Conservation (phyloP, 306 rosid genomes). For the Mimosa pudica region DNA sequence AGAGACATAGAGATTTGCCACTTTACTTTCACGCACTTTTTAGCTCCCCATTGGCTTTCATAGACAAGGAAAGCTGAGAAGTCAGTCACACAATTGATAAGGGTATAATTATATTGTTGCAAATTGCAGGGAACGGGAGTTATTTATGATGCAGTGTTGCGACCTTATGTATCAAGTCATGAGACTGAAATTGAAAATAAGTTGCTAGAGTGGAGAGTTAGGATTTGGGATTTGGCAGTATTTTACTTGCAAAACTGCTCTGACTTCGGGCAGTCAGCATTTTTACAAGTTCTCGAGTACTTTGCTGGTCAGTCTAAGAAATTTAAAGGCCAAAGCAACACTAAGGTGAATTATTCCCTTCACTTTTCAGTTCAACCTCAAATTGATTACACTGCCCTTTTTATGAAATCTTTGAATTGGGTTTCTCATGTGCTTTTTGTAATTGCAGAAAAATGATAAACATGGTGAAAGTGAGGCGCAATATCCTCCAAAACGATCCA, state of each 20-base stretch:
- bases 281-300: constrained; percentile 58
- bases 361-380: background rate
- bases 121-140: constrained; percentile 64
- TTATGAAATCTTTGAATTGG: background rate
- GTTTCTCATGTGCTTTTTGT: constrained; percentile 15
- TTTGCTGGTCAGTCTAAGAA: constrained; percentile 59
- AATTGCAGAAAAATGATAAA: constrained; percentile 49
- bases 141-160: constrained; percentile 63
- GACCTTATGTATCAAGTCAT: constrained; percentile 67
- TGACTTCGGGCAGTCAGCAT: constrained; percentile 63
- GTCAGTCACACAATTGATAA: background rate
- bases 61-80: background rate
- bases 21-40: background rate
- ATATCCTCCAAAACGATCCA: constrained; percentile 35
- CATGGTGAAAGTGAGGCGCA: constrained; percentile 43
- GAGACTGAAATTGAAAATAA: constrained; percentile 71
- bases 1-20: no score
- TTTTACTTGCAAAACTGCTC: constrained; percentile 75
- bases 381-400: background rate
- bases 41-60: background rate
- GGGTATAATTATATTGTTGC: background rate
- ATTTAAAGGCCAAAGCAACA: constrained; percentile 23
- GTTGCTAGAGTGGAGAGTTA: constrained; percentile 63
- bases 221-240: constrained; percentile 75
- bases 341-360: constrained; percentile 46